Base-by-base conservation (phyloP, 2,329 filamentous ascomycete genomes). In the Fusarium siculi region DNA sequence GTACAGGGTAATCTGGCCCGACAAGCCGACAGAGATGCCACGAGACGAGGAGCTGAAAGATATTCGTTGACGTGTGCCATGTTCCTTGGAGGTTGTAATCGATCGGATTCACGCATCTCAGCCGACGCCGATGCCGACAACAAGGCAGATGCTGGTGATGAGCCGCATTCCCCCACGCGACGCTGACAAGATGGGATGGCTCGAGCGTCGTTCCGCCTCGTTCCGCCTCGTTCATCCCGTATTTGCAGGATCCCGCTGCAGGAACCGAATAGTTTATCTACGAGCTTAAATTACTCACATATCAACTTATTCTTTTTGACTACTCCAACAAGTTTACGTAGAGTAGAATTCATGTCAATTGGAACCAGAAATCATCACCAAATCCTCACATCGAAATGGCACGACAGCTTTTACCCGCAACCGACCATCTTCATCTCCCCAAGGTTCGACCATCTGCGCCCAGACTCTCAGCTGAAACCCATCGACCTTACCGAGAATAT, bases 281-380 rank as follows among this genome's bases (percentile, higher is more conserved):
- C 7, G 34, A 54, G 50, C 23, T 40, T 53, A 53, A 53, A 18
- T 39, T n/a, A 39, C 23, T 28, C 19, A 28, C 19, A 53, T n/a
- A 12, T 53, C 50, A 53, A 39, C 12, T 15, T 25, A 5, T 28
- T 9, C n/a, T 25, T 21, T 19, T 9, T 4, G 12, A 19, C 7
- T 9, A 14, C n/a, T 6, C 5, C 10, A 36, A 6, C n/a, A 25
- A 3, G 2, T 25, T 25, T 9, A 6, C 12, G 0, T 15, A 15
- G 8, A 9, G 9, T 2, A 37, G 3, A 37, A 9, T 2, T 16
- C 12, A 53, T 23, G n/a, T 5, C 16, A 50, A 50, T 2, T 8
- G 6, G 9, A 23, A 21, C 14, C 2, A 2, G 5, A n/a, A 7
- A 6, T 4, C 25, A n/a, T 54, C 34, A 18, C 19, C 10, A 40